Base-by-base conservation (phyloP, 1,284 basidiomycete species). In the Cryptococcus wingfieldii region DNA sequence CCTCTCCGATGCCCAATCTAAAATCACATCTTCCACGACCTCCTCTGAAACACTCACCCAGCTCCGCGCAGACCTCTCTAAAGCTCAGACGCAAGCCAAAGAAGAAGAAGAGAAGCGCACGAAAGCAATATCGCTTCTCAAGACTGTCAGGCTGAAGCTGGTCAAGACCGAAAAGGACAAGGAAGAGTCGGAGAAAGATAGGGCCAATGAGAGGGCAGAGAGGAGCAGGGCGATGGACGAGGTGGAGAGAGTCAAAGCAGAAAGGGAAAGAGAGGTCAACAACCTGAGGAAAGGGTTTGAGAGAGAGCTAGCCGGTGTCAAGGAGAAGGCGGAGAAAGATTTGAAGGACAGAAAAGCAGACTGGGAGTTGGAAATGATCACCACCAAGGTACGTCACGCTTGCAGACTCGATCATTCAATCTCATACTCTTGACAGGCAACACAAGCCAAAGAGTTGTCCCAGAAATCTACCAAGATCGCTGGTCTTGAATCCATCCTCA, bases 51-150 rank as follows among this genome's bases (percentile, higher is more conserved):
- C 86, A 45, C 74, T 85, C 1, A 80, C 82, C 4, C 80, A 80
- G 42, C 76, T 90, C 9, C 80, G 80, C 38, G 69, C 79, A 8
- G 88, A 92, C 54, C 71, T 86, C 3, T 81, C 84, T 42, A 84
- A 83, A 56, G 78, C 82, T 2, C 86, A 84, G 62, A 79, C 78
- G 12, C 60, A 79, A 2, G 85, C 84, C 1, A 94, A 89, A 71
- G 92, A 95, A 62, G 93, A 96, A 70, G 93, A 96, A 72, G 93
- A 97, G 75, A 96, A 96, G 75, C 84, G 93, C 13, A 83, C 85
- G n/a, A 97, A 96, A 70, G 91, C 92, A 0, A 87, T 96, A 59
- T 86, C 85, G 50, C 77, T 95, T 34, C 79, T 97, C 60, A 95
- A 95, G 79, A 88, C 90, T 2, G 89, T 96, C n/a, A 79, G 93